Conservation (phyloP, 805 yeast species). For the Suhomyces sp. region DNA sequence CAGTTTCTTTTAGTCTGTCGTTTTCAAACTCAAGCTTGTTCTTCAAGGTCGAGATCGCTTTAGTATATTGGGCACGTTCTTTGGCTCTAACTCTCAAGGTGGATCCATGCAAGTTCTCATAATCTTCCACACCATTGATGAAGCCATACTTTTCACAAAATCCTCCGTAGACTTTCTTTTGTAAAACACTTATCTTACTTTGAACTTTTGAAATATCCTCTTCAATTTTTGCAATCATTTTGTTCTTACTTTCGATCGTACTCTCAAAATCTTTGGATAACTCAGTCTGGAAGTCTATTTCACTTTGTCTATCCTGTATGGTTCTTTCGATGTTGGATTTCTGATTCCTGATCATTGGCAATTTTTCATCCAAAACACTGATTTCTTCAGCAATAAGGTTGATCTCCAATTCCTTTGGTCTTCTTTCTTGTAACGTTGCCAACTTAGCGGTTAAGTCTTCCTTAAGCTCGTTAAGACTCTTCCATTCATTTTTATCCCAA, state of each 20-base stretch:
- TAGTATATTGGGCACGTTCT: conserved; percentile 58
- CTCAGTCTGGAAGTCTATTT: conserved; percentile 47
- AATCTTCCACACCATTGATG: conserved; percentile 53
- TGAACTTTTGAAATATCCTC: conserved; percentile 20
- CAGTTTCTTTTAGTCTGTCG: conserved; percentile 55
- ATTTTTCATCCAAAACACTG: conserved; percentile 37
- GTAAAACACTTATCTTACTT: conserved; percentile 27
- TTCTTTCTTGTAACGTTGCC: conserved; percentile 42
- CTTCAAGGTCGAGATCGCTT: conserved; percentile 57
- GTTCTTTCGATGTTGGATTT: conserved; percentile 43
- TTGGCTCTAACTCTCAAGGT: conserved; percentile 52
- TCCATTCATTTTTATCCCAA: conserved; percentile 75
- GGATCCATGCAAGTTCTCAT: conserved; percentile 67
- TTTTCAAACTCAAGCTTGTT: conserved; percentile 64
- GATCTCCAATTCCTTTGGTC: conserved; percentile 55
- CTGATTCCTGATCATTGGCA: conserved; percentile 45
- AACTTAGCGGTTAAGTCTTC: conserved; percentile 52
- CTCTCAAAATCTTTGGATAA: conserved; percentile 18
- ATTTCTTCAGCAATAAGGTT: conserved; percentile 57
- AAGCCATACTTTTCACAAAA: conserved; percentile 60
- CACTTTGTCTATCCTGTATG: conserved; percentile 45
- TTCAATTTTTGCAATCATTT: conserved; percentile 11
- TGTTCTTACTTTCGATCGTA: conserved; percentile 14
- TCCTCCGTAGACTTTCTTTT: conserved; percentile 43
- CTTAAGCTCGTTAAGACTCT: conserved; percentile 48